phyloP scores from a whole-genome alignment of 345 rosid genomes.

The Zanthoxylum bungeanum region DNA sequence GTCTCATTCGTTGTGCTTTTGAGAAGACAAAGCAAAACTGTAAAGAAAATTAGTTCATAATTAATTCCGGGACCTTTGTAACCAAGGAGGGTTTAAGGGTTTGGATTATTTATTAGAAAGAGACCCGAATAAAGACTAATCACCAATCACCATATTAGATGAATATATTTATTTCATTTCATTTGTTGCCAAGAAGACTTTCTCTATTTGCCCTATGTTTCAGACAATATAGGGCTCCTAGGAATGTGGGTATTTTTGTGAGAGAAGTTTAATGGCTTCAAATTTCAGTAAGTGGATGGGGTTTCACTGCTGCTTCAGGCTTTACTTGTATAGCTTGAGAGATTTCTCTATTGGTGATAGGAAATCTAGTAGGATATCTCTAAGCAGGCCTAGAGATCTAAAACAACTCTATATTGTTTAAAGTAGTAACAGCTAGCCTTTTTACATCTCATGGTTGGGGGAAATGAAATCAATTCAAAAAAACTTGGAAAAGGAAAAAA shows the following conservation, averaged over 20 bases:
- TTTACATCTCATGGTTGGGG: not conserved
- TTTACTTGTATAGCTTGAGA: constrained; percentile 6
- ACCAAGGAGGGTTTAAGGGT: constrained; percentile 10
- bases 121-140: constrained; percentile 28
- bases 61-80: constrained; percentile 28
- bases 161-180: not conserved
- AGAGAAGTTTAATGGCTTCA: constrained; percentile 17
- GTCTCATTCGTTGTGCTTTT: constrained; percentile 17
- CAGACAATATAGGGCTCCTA: constrained; percentile 20
- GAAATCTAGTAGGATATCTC: constrained; percentile 17
- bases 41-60: constrained; percentile 23
- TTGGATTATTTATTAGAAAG: constrained; percentile 26
- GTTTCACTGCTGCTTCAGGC: constrained; percentile 3
- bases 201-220: constrained; percentile 32
- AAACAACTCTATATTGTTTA: constrained; percentile 11
- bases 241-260: constrained; percentile 30
- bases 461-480: not conserved
- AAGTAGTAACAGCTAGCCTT: constrained; percentile 18
- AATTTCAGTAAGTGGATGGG: constrained; percentile 2
- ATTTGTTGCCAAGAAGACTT: constrained; percentile 15
- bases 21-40: constrained; percentile 27
- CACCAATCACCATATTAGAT: not conserved
- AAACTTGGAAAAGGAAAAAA: not conserved
- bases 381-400: constrained; percentile 9
- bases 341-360: constrained; percentile 15